These are phyloP conservation scores for Carex scoparia DNA, from an alignment of 176 grass and related monocot genomes.

Conservation along the genomic window DNA sequence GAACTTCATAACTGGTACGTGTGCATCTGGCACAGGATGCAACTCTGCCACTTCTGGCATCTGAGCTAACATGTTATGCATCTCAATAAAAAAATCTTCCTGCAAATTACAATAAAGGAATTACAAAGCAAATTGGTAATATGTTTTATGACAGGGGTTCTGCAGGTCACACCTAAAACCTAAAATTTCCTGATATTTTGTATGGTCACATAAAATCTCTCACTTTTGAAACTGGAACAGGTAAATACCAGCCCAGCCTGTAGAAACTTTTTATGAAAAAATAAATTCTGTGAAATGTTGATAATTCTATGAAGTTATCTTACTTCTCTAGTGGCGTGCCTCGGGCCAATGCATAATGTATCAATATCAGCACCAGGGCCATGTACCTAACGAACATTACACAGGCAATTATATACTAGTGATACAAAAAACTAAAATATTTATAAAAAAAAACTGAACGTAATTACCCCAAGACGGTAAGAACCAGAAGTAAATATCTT, in stretches of 20 bases:
- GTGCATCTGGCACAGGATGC: conserved; percentile 92
- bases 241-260: background rate
- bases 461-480: conserved; percentile 86
- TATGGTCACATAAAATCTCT: background rate
- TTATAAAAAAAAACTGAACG: background rate
- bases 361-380: conserved; percentile 94
- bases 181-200: background rate
- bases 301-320: conserved; percentile 5
- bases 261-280: conserved; percentile 9
- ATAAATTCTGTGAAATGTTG: background rate
- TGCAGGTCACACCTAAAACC: conserved; percentile 14
- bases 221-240: background rate
- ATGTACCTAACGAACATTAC: conserved; percentile 54
- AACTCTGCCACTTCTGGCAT: conserved; percentile 81
- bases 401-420: conserved; percentile 5
- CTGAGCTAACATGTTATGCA: conserved; percentile 73
- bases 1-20: conserved; percentile 74
- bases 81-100: conserved; percentile 78
- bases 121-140: background rate
- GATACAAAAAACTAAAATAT: background rate
- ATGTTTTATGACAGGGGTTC: background rate
- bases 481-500: conserved; percentile 99
- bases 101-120: conserved; percentile 25
- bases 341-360: conserved; percentile 79
- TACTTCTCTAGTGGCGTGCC: conserved; percentile 81